Evolutionary conservation across 257 asterid species (phyloP), one percentile per base, ranked within the genome.

Genomic region (Apocynum venetum): DNA sequence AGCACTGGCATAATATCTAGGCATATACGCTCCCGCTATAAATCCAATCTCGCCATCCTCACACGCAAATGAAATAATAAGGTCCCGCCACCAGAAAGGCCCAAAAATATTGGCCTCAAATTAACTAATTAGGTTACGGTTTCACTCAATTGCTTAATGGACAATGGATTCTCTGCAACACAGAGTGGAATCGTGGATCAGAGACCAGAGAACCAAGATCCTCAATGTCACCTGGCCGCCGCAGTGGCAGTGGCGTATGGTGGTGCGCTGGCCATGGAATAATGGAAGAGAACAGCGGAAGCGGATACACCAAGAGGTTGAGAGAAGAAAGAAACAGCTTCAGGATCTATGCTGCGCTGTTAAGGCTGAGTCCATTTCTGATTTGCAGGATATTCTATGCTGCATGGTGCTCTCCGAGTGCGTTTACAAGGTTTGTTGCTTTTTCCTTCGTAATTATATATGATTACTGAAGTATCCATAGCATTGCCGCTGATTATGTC

Each of bases 321-420:
- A 85, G 67, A 75, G 89, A 78, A 87, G 91, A 70, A 91, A 95
- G 88, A 92, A 91, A 89, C 97, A 90, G 77, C 84, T 93, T 77
- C 89, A 85, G 76, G 93, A 91, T 73, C 88, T 95, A 46, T 91
- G 98, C 75, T 76, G 17, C 72, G 98, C 99, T 71, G 84, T 90
- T 84, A 90, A 95, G 86, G 97, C 97, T 0, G 99, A 95, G 69
- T 88, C 98, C 25, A 74, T 91, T 8, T 53, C 93, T 52, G 99
- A 95, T 86, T 90, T 95, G 93, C 99, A 93, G 88, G 97, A 95
- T 46, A 93, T 95, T 70, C 80, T 95, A 65, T 95, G 98, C 81
- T 93, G 97, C 91, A 95, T 95, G 99, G 98, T 95, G 80, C 95
- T 95, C 73, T 88, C 99, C 61, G 99, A 95, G 83, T 93, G 97